Evolutionary conservation across 2,329 filamentous ascomycete species (phyloP).

Genomic region (Penicillium palitans): DNA sequence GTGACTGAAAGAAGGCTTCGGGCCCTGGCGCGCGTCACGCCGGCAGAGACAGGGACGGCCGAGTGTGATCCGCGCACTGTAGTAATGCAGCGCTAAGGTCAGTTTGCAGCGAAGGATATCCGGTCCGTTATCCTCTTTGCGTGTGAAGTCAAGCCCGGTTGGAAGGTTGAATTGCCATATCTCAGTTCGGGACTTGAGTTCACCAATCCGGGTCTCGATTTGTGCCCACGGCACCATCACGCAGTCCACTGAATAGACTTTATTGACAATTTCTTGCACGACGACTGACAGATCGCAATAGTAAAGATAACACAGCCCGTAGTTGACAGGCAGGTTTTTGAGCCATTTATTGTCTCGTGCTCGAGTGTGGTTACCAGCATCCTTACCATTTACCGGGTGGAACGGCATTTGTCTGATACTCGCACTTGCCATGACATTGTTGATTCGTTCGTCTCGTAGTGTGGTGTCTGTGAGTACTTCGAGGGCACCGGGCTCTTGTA

Average conservation of each 20-base stretch:
- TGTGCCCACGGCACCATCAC: conserved; percentile 42
- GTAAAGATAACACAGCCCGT: conserved; percentile 41
- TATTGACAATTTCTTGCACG: conserved; percentile 44
- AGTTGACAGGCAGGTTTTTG: conserved; percentile 36
- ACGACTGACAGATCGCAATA: conserved; percentile 43
- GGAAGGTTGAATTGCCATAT: conserved; percentile 43
- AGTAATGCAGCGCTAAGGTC: conserved; percentile 46
- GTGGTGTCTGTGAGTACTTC: conserved; percentile 34
- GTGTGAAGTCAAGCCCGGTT: conserved; percentile 38
- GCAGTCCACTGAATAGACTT: conserved; percentile 44
- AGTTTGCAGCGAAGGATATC: conserved; percentile 42
- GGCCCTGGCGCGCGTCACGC: conserved; percentile 37
- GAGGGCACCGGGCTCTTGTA: conserved; percentile 35
- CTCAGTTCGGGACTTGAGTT: conserved; percentile 41
- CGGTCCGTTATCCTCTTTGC: conserved; percentile 35
- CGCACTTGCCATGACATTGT: conserved; percentile 33
- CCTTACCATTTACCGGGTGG: conserved; percentile 32
- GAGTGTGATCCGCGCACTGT: conserved; percentile 46
- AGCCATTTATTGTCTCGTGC: conserved; percentile 37
- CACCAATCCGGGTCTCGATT: conserved; percentile 43
- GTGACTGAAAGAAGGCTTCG: conserved; percentile 39
- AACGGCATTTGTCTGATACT: conserved; percentile 34
- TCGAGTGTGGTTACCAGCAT: conserved; percentile 25
- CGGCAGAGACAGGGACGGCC: conserved; percentile 50
- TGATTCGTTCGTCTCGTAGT: conserved; percentile 36